These are phyloP conservation scores for Bruguiera parviflora DNA, from an alignment of 345 rosid genomes.

Conservation along the genomic window DNA sequence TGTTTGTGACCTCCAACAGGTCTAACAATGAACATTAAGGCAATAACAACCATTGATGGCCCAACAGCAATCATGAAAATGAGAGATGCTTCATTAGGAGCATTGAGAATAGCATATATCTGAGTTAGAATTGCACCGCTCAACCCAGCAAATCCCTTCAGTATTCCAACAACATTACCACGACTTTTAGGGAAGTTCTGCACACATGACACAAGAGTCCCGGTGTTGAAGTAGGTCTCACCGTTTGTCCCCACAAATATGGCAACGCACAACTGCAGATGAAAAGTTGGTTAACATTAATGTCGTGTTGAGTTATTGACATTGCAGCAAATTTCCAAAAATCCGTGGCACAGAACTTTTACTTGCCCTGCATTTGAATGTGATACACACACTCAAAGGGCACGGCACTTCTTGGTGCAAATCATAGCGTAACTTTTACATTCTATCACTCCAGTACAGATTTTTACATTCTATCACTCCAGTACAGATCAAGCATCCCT, in stretches of 20 bases:
- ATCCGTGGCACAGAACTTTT: not conserved
- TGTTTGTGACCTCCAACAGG: slow-evolving; percentile 97
- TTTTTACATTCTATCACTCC: not conserved
- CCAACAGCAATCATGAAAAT: slow-evolving; percentile 95
- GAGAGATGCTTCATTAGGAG: slow-evolving; percentile 73
- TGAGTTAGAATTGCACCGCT: slow-evolving; percentile 94
- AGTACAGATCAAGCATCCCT: not conserved
- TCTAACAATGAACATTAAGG: slow-evolving; percentile 78
- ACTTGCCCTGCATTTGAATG: not conserved
- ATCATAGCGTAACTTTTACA: not conserved
- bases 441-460: not conserved
- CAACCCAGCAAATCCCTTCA: slow-evolving; percentile 95
- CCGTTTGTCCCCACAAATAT: slow-evolving; percentile 93
- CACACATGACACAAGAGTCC: slow-evolving; percentile 85
- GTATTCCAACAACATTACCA: slow-evolving; percentile 96
- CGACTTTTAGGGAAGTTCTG: slow-evolving; percentile 95
- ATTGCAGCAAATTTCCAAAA: not conserved
- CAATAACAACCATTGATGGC: slow-evolving; percentile 68
- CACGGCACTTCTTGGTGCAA: not conserved
- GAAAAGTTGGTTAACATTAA: not conserved
- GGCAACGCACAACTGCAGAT: slow-evolving; percentile 76
- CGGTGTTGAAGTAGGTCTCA: slow-evolving; percentile 95
- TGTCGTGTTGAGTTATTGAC: not conserved
- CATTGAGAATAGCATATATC: slow-evolving; percentile 66
- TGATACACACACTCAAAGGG: not conserved